Percentiles rank a stretch among this genome's conserved stretches.
Conservation (phyloP, 768 basidiomycete species). For the Leccinum olivaceopallidum region DNA sequence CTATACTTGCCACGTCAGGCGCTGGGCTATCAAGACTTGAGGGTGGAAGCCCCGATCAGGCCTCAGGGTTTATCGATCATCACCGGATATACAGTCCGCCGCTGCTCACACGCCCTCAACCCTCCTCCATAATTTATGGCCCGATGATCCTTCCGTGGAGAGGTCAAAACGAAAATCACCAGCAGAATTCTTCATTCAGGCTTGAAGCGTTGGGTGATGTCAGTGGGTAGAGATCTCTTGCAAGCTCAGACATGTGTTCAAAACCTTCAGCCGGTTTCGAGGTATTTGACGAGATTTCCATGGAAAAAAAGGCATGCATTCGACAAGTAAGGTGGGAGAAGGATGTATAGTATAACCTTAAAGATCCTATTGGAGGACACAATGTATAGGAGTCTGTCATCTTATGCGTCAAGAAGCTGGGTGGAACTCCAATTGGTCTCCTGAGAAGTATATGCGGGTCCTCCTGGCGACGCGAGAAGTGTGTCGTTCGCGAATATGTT, state of each 20-base stretch:
- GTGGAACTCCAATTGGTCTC: neutral
- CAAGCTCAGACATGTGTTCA: neutral
- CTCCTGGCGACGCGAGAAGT: slow-evolving; percentile 2
- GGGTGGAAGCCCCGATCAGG: neutral
- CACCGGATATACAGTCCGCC: slow-evolving; percentile 2
- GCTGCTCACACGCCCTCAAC: neutral
- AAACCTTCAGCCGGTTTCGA: neutral
- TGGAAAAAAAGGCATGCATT: slow-evolving; percentile 3
- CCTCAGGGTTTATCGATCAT: slow-evolving; percentile 1
- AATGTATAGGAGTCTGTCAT: neutral
- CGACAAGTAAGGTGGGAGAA: slow-evolving; percentile 1
- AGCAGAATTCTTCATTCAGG: neutral
- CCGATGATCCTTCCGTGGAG: slow-evolving; percentile 3
- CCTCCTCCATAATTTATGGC: neutral
- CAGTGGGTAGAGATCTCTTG: neutral
- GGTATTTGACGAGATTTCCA: slow-evolving; percentile 8
- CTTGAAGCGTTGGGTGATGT: slow-evolving; percentile 13
- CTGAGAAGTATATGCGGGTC: slow-evolving; percentile 7
- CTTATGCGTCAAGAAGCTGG: neutral
- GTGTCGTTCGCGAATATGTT: slow-evolving; percentile 12
- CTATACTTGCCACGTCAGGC: slow-evolving; percentile 1
- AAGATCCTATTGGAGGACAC: neutral
- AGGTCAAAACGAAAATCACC: slow-evolving; percentile 2
- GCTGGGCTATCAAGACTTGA: neutral
- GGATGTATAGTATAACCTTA: slow-evolving; percentile 6